Base-by-base conservation (phyloP, 306 rosid species). In the Begonia masoniana region DNA sequence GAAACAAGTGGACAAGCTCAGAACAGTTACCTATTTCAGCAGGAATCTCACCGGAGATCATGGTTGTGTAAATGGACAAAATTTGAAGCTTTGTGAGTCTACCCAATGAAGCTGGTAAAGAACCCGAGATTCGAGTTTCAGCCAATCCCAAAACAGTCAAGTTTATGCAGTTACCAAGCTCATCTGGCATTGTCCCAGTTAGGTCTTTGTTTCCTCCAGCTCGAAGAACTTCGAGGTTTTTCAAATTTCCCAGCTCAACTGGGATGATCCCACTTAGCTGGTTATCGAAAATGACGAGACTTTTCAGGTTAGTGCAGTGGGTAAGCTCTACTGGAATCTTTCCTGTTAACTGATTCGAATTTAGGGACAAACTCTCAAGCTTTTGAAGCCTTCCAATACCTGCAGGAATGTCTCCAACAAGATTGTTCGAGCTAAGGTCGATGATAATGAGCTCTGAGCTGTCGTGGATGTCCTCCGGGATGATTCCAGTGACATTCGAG, bases 41-140 rank as follows among this genome's bases (percentile, higher is more conserved):
- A n/a, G 97, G 97, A 46, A 91, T 91, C 47, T 83, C 97, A 53
- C 96, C 92, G 41, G 94, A 85, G 47, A 85, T 23, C 97, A 85
- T 85, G 8, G 97, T 81, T 19, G 96, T 91, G 62, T 91, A 91
- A 39, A 91, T 78, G 9, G 94, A 85, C 74, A 91, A 51, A 13
- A 83, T 83, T 53, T 75, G 82, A 71, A 91, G 92, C 72, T 68
- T 83, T 4, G 41, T 62, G 10, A 91, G 84, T 51, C n/a, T 49
- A 9, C 96, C 96, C 62, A 91, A 64, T 12, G 97, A 85, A 57
- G 64, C 74, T 41, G 97, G 94, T 59, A 91, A 71, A 55, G 75
- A 63, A 13, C 96, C 92, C 8, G 94, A 81, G 19, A 91, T 59
- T 48, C 78, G 51, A 15, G 92, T 85, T 63, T 91, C 92, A 31